Base-by-base conservation (phyloP, 164 flowering plant genomes). In the Sextonia rubra region DNA sequence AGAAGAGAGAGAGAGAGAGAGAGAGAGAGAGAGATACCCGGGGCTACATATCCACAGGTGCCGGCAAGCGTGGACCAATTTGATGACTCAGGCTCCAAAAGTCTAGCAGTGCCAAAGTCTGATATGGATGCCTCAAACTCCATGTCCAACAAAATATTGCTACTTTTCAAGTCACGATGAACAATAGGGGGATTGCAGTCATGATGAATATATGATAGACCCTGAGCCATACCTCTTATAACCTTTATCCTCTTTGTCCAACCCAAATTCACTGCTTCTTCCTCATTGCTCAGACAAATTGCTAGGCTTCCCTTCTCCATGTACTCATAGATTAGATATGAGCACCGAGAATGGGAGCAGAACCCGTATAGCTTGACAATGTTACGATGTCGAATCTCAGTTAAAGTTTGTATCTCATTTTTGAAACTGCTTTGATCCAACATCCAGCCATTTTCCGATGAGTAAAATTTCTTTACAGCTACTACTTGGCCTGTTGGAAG, bases 51-150 rank as follows among this genome's bases (percentile, higher is more conserved):
- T 52, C 58, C 58, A 17, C 14, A 52, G 14, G 58, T 52, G 17
- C 58, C 58, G 14, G 58, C 58, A 2, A 52, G 20, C 17, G n/a
- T 58, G 30, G 44, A 65, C 66, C 47, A 73, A 11, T 12, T 69
- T 64, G 12, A 73, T 61, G 27, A 73, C 4, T 29, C 66, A 69
- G 20, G 64, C 75, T 25, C 17, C 49, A 32, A 47, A 32, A 23
- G 66, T 32, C 55, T 49, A 22, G 47, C 60, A n/a, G 58, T 52
- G 4, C 58, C 58, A 52, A 52, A 52, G 14, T 52, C 58, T 9
- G 58, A 52, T 15, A 52, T 4, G 20, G 20, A 52, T 1, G 58
- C 20, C 58, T 52, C 58, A 52, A 52, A 18, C 4, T 52, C n/a
- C 58, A 1, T 14, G 20, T 52, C 20, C 20, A 52, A 5, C 58